phyloP scores from a whole-genome alignment of 345 rosid species.

The Eucalyptus victrix region DNA sequence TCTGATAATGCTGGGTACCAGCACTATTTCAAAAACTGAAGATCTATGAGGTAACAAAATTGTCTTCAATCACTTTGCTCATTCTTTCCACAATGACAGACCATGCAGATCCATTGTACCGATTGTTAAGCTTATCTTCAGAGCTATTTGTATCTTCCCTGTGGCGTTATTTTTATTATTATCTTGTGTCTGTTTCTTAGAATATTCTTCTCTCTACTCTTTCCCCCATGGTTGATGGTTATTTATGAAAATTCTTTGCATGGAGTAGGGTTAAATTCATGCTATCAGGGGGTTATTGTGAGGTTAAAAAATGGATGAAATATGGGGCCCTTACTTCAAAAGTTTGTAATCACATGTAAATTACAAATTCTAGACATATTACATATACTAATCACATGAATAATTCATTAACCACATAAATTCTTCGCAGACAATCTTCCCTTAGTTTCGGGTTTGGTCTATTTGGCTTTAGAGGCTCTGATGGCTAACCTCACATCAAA shows the following conservation, averaged over 20 bases:
- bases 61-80: neutral
- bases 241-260: neutral
- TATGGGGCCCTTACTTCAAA: neutral
- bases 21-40: neutral
- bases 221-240: neutral
- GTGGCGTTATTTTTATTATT: neutral
- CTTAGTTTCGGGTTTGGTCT: conserved; percentile 43
- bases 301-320: neutral
- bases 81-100: neutral
- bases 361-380: neutral
- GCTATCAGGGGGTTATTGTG: neutral
- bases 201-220: neutral
- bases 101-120: neutral
- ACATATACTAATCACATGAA: neutral
- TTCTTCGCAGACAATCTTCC: conserved; percentile 87
- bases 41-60: neutral
- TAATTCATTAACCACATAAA: conserved; percentile 23
- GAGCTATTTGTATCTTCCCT: neutral
- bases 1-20: neutral
- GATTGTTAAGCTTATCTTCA: neutral
- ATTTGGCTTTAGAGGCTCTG: conserved; percentile 75
- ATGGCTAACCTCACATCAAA: conserved; percentile 56
- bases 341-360: neutral
- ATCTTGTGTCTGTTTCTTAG: neutral
- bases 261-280: neutral